A percentile compares a stretch with the other conserved stretches of the same genome.
Conservation (phyloP, 768 basidiomycete species). For the Suillus discolor region DNA sequence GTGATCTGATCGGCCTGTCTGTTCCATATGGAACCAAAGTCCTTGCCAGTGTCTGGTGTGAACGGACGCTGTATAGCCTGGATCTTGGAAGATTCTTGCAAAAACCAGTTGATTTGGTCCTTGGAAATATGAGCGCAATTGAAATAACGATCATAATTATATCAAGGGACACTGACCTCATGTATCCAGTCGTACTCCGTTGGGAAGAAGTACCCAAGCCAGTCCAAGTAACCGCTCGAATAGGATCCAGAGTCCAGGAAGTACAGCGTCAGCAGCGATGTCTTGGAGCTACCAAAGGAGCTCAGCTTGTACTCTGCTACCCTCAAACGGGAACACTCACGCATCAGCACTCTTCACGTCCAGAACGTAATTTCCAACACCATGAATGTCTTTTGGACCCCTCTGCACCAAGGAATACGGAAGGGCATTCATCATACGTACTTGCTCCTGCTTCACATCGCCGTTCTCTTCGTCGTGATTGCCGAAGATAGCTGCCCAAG, state of each 20-base stretch:
- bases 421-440: slow-evolving; percentile 70
- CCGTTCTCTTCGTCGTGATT: slow-evolving; percentile 91
- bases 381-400: slow-evolving; percentile 85
- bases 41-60: slow-evolving; percentile 70
- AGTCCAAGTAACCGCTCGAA: slow-evolving; percentile 58
- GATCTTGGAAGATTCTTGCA: slow-evolving; percentile 78
- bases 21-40: slow-evolving; percentile 67
- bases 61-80: slow-evolving; percentile 82
- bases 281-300: slow-evolving; percentile 63
- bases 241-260: slow-evolving; percentile 90
- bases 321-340: slow-evolving; percentile 47
- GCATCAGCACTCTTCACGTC: slow-evolving; percentile 84
- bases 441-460: slow-evolving; percentile 59
- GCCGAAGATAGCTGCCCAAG: slow-evolving; percentile 93
- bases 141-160: background rate
- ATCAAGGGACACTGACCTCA: slow-evolving; percentile 43
- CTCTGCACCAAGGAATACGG: slow-evolving; percentile 83
- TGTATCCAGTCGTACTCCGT: slow-evolving; percentile 88
- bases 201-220: slow-evolving; percentile 59
- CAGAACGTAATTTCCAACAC: slow-evolving; percentile 89
- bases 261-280: slow-evolving; percentile 87
- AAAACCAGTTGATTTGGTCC: slow-evolving; percentile 91
- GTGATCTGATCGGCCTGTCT: slow-evolving; percentile 63
- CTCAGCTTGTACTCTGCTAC: slow-evolving; percentile 11
- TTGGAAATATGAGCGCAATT: slow-evolving; percentile 1